Evolutionary conservation across 495 filamentous ascomycete genomes (phyloP).

Genomic region (Aspergillus steynii): DNA sequence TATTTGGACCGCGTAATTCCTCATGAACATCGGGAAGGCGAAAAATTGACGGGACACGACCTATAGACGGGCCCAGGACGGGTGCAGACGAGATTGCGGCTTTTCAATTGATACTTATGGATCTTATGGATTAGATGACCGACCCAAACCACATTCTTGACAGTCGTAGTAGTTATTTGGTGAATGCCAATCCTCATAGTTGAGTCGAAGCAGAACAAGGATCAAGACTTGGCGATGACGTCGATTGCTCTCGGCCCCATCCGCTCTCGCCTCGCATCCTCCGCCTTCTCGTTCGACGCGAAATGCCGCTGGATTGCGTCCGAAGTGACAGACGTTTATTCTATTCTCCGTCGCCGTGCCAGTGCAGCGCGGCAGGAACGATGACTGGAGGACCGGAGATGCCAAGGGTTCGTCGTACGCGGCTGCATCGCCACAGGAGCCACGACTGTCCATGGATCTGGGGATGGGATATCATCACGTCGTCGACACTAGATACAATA

Average conservation of each 20-base stretch:
- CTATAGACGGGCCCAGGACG: neutral
- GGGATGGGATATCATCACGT: neutral
- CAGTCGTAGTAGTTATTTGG: no score
- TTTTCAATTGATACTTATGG: no score
- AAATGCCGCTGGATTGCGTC: neutral
- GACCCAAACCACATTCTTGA: no score
- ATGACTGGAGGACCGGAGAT: neutral
- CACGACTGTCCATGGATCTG: neutral
- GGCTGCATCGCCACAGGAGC: neutral
- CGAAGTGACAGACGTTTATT: neutral
- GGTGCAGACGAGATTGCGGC: neutral
- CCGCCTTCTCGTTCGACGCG: neutral
- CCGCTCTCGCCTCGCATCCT: neutral
- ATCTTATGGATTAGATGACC: no score
- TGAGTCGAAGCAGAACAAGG: no score
- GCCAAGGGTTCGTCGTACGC: neutral
- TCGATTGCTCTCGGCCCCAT: neutral
- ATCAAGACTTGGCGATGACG: neutral
- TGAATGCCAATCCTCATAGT: no score
- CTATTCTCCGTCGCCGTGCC: neutral
- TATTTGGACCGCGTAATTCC: neutral
- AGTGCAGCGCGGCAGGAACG: neutral
- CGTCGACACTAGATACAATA: no score
- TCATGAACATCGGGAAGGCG: neutral
- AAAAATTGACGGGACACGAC: neutral